Evolutionary conservation across 2,329 filamentous ascomycete genomes (phyloP).

Genomic region (Alternaria longipes): DNA sequence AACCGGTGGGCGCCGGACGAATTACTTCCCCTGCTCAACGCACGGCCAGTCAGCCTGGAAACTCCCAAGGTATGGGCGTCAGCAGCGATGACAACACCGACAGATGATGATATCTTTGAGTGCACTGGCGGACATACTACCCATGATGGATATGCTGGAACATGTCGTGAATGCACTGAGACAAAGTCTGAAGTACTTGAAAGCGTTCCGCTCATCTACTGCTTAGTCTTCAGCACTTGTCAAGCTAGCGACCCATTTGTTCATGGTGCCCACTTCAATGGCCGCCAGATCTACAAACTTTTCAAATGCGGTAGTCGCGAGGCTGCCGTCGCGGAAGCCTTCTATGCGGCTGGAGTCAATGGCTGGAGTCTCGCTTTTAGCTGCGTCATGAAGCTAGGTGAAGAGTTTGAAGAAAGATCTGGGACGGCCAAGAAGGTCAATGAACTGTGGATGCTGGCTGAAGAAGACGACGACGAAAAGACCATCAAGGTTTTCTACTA

Average conservation of each 20-base stretch:
- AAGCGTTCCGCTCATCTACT: conserved; percentile 34
- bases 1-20: conserved; percentile 20
- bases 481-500: conserved; percentile 44
- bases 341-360: conserved; percentile 39
- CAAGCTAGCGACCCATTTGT: conserved; percentile 29
- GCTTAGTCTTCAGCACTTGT: conserved; percentile 36
- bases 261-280: conserved; percentile 22
- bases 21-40: conserved; percentile 21
- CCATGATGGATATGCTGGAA: conserved; percentile 21
- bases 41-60: conserved; percentile 32
- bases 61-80: conserved; percentile 43
- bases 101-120: conserved; percentile 41
- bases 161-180: conserved; percentile 40
- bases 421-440: conserved; percentile 32
- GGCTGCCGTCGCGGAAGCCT: conserved; percentile 40
- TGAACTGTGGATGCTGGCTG: conserved; percentile 37
- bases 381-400: conserved; percentile 39
- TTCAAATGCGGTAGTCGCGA: conserved; percentile 46
- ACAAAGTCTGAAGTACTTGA: conserved; percentile 39
- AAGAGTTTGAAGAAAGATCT: conserved; percentile 31
- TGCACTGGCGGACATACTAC: conserved; percentile 30
- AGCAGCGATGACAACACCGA: conserved; percentile 39
- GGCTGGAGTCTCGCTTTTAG: conserved; percentile 47
- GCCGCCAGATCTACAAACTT: conserved; percentile 41
- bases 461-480: conserved; percentile 27